Conservation (phyloP, 2,329 filamentous ascomycete species). For the Botryotinia narcissicola region DNA sequence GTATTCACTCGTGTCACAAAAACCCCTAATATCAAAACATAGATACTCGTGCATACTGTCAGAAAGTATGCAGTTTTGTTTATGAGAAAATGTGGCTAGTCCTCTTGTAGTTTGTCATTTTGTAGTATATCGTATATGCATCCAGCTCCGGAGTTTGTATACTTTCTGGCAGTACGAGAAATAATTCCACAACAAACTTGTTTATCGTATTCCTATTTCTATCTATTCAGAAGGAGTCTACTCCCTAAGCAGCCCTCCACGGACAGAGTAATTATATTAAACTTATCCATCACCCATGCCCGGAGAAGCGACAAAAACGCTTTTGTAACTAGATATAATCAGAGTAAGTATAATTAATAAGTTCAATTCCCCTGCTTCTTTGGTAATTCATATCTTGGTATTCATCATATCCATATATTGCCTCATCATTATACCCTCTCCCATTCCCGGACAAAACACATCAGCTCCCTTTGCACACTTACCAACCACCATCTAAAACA, state of each 20-base stretch:
- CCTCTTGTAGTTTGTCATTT: neutral
- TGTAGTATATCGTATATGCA: neutral
- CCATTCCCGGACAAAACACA: neutral
- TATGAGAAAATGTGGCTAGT: neutral
- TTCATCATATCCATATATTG: neutral
- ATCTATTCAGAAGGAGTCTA: neutral
- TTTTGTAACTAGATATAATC: neutral
- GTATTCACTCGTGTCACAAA: neutral
- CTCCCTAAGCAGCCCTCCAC: neutral
- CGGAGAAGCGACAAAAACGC: neutral
- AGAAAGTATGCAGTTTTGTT: neutral
- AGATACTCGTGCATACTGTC: neutral
- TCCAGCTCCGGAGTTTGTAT: neutral
- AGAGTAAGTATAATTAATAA: neutral
- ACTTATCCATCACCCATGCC: neutral
- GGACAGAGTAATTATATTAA: neutral
- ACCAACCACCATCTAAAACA: neutral
- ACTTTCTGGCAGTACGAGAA: neutral
- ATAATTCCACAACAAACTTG: neutral
- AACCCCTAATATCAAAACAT: neutral
- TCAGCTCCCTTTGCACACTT: neutral
- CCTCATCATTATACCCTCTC: neutral
- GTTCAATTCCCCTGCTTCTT: neutral
- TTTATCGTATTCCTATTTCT: neutral
- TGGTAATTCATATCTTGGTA: neutral